These are phyloP conservation scores for Aspergillus puulaauensis DNA, from an alignment of 2,329 filamentous ascomycete genomes.

Conservation along the genomic window DNA sequence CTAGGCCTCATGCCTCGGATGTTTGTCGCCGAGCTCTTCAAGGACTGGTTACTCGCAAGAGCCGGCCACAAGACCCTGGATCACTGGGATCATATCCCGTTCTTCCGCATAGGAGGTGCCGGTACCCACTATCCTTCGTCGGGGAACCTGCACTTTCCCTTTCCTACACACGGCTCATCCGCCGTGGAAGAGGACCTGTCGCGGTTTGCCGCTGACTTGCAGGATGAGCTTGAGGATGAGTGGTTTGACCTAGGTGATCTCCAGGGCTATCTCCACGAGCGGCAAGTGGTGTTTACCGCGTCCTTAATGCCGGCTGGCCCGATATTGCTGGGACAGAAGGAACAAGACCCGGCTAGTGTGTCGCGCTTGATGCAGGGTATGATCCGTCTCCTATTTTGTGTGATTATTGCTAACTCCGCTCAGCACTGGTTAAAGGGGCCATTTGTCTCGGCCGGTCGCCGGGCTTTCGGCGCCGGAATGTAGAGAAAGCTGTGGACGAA, in stretches of 20 bases:
- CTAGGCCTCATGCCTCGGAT: conserved; percentile 21
- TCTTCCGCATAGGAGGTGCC: conserved; percentile 25
- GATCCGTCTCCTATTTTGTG: not conserved
- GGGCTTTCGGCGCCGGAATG: conserved; percentile 22
- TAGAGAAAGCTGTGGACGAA: conserved; percentile 20
- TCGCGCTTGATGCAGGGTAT: conserved; percentile 20
- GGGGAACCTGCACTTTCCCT: not conserved
- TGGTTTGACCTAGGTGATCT: conserved; percentile 27
- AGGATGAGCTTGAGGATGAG: conserved; percentile 20
- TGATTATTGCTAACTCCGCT: conserved; percentile 7
- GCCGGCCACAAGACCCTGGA: conserved; percentile 16
- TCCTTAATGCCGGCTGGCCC: not conserved
- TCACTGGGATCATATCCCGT: conserved; percentile 23
- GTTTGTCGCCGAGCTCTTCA: conserved; percentile 17
- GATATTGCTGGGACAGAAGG: not conserved
- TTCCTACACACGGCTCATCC: conserved; percentile 9
- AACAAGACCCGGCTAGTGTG: conserved; percentile 7
- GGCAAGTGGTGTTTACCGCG: conserved; percentile 14
- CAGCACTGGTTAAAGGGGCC: conserved; percentile 19
- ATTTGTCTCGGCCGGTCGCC: conserved; percentile 28
- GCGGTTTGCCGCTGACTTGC: conserved; percentile 11
- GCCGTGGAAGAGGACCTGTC: conserved; percentile 17
- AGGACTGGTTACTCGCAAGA: conserved; percentile 18
- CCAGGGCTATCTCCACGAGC: conserved; percentile 21
- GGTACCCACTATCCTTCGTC: conserved; percentile 22